Evolutionary conservation across 2,329 filamentous ascomycete genomes (phyloP).

Genomic region (Chaetomium sp.): DNA sequence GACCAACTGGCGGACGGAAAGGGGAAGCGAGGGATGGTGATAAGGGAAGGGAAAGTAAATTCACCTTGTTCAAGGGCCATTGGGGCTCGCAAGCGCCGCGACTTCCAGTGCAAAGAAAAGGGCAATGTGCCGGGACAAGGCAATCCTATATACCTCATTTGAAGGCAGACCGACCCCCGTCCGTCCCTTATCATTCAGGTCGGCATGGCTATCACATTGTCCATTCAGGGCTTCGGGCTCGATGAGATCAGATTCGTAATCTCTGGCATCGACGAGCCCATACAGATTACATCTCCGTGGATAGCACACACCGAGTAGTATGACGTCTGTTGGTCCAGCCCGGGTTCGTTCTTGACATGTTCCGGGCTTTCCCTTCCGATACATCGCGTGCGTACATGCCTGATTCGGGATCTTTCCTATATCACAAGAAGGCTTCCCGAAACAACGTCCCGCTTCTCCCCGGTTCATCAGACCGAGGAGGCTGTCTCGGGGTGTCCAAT

Average conservation of each 20-base stretch:
- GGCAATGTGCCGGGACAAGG: not conserved
- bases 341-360: not conserved
- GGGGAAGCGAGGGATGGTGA: not conserved
- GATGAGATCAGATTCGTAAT: constrained; percentile 11
- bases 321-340: not conserved
- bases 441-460: not conserved
- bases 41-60: not conserved
- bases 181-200: constrained; percentile 11
- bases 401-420: not conserved
- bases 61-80: not conserved
- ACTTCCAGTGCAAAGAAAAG: not conserved
- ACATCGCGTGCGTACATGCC: not conserved
- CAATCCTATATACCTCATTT: constrained; percentile 10
- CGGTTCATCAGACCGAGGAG: not conserved
- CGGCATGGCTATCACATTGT: not conserved
- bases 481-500: not conserved
- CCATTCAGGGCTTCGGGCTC: constrained; percentile 1
- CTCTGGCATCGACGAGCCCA: constrained; percentile 7
- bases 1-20: not conserved
- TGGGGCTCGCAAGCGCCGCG: not conserved
- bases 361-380: not conserved
- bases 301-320: not conserved
- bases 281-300: constrained; percentile 5
- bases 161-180: not conserved
- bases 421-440: not conserved